phyloP scores from a whole-genome alignment of 768 basidiomycete genomes.

The Auricularia sp. region DNA sequence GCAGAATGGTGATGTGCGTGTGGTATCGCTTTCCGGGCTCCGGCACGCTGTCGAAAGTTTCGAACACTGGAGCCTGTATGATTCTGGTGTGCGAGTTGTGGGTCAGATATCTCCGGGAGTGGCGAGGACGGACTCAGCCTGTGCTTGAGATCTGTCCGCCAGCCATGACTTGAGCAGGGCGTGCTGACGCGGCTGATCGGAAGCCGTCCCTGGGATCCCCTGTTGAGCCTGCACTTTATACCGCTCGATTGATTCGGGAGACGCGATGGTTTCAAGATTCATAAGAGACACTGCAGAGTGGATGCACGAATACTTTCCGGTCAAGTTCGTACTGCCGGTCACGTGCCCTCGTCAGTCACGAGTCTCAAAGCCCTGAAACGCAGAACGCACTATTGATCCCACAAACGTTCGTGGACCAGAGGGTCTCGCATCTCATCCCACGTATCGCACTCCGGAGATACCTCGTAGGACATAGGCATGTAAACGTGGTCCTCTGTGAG shows the following conservation, averaged over 20 bases:
- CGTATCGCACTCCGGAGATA: constrained; percentile 8
- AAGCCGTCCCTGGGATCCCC: not conserved
- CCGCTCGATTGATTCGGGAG: not conserved
- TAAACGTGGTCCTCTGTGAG: constrained; percentile 17
- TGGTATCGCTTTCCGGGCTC: constrained; percentile 23
- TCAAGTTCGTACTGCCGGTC: not conserved
- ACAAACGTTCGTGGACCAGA: not conserved
- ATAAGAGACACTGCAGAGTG: not conserved
- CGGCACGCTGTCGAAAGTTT: constrained; percentile 14
- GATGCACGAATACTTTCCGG: not conserved
- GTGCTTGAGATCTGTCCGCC: not conserved
- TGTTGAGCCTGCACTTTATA: not conserved
- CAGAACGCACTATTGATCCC: not conserved
- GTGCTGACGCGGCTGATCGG: not conserved
- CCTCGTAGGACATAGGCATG: constrained; percentile 7
- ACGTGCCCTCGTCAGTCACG: not conserved
- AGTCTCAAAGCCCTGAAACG: too few relatives aligned
- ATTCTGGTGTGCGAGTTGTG: not conserved
- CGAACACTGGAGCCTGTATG: not conserved
- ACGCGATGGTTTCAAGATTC: not conserved
- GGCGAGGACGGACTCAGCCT: not conserved
- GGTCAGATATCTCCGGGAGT: too few relatives aligned
- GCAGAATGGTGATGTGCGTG: constrained; percentile 25
- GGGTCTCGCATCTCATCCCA: not conserved
- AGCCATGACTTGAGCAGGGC: not conserved